These are phyloP conservation scores for Coemansia sp. DNA, from an alignment of 192 early-diverging fungal genomes.

Conservation along the genomic window DNA sequence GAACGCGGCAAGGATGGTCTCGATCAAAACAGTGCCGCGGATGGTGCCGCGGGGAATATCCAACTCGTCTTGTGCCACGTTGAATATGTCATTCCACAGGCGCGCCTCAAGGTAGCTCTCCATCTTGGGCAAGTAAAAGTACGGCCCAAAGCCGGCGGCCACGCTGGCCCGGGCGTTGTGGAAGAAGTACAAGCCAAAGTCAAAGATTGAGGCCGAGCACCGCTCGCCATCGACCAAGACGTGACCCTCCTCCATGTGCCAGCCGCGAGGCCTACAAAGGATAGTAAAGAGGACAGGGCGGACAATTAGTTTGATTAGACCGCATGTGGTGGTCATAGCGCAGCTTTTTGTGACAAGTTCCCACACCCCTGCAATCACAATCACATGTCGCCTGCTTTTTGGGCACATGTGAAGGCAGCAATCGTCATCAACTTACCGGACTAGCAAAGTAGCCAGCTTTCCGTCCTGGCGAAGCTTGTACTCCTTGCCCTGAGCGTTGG, in stretches of 20 bases:
- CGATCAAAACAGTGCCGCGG: conserved; percentile 95
- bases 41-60: conserved; percentile 92
- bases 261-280: conserved; percentile 80
- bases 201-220: conserved; percentile 94
- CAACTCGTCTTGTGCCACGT: conserved; percentile 89
- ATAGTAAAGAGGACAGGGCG: neutral
- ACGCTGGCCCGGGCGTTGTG: conserved; percentile 90
- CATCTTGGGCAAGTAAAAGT: conserved; percentile 99
- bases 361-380: neutral
- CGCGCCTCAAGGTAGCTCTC: conserved; percentile 96
- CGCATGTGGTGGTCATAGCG: conserved; percentile 2
- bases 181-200: conserved; percentile 99
- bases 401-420: conserved; percentile 39
- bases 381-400: conserved; percentile 12
- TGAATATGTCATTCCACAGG: conserved; percentile 99
- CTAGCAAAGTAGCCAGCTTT: conserved; percentile 87
- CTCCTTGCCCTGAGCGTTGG: conserved; percentile 86
- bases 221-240: conserved; percentile 90
- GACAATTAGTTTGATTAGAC: neutral
- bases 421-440: conserved; percentile 57
- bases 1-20: conserved; percentile 95
- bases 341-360: neutral
- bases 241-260: conserved; percentile 99
- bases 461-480: conserved; percentile 91
- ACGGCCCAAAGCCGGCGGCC: conserved; percentile 88